phyloP scores from a whole-genome alignment of 1,139 yeast species.

The Martiniozyma asiatica region DNA sequence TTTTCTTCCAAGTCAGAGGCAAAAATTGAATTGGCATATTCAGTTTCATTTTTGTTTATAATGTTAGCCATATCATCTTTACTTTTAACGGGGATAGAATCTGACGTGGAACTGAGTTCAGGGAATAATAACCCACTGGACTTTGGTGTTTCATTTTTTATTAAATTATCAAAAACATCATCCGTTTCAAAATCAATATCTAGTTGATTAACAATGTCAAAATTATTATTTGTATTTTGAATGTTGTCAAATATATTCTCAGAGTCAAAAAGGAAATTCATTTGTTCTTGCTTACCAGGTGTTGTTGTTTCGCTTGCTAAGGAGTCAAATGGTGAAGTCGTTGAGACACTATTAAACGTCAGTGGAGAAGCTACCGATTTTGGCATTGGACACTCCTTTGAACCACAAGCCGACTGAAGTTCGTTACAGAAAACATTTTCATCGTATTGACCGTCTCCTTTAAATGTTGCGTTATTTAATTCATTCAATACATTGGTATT shows the following conservation, averaged over 20 bases:
- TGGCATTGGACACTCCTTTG: slow-evolving; percentile 60
- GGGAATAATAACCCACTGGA: no score
- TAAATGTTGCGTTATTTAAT: slow-evolving; percentile 20
- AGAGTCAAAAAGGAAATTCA: slow-evolving; percentile 14
- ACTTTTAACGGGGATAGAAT: neutral
- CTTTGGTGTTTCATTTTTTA: slow-evolving; percentile 6
- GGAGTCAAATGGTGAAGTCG: slow-evolving; percentile 2
- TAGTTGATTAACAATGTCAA: slow-evolving; percentile 3
- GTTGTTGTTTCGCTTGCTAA: slow-evolving; percentile 1
- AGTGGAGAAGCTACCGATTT: slow-evolving; percentile 18
- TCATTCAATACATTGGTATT: slow-evolving; percentile 1
- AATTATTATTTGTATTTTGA: slow-evolving; percentile 5
- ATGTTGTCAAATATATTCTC: slow-evolving; percentile 16
- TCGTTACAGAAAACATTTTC: slow-evolving; percentile 58
- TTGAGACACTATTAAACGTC: slow-evolving; percentile 15
- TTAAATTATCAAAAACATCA: slow-evolving; percentile 9
- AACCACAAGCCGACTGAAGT: slow-evolving; percentile 76
- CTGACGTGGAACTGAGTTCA: neutral
- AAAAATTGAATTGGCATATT: neutral
- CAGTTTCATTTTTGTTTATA: neutral
- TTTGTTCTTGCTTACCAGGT: slow-evolving; percentile 8
- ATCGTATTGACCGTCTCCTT: slow-evolving; percentile 34
- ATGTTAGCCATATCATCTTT: neutral
- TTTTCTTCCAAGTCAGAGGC: slow-evolving; percentile 27
- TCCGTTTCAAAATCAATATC: slow-evolving; percentile 8